Evolutionary conservation across 305 asterid species (phyloP).

Genomic region (Rubia balearica): DNA sequence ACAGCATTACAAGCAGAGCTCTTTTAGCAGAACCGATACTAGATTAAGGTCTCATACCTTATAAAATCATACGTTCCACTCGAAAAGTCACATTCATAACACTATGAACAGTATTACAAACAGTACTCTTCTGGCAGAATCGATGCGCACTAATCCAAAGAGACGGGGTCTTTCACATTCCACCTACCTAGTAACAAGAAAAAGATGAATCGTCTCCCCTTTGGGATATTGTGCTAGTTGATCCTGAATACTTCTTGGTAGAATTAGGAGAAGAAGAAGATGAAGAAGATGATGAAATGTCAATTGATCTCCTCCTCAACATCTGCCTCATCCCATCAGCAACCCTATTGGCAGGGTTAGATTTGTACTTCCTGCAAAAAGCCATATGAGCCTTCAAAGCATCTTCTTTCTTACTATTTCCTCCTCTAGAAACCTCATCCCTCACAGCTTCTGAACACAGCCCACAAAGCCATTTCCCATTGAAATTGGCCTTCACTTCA

Average conservation of each 20-base stretch:
- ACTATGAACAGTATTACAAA: neutral
- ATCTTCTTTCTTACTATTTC: constrained; percentile 34
- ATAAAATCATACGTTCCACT: neutral
- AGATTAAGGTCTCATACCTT: neutral
- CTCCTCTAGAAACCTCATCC: constrained; percentile 49
- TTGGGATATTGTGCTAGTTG: constrained; percentile 36
- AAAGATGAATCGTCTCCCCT: constrained; percentile 37
- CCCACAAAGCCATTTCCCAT: constrained; percentile 87
- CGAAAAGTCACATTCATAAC: neutral
- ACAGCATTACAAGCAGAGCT: neutral
- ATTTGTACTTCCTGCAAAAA: constrained; percentile 52
- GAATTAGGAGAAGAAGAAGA: constrained; percentile 10
- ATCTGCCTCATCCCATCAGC: constrained; percentile 89
- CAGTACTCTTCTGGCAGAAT: neutral
- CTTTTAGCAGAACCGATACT: neutral
- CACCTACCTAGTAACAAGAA: constrained; percentile 26
- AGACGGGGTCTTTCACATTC: neutral
- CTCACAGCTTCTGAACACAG: constrained; percentile 78
- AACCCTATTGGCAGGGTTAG: constrained; percentile 63
- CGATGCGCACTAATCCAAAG: neutral
- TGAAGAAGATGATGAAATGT: constrained; percentile 24
- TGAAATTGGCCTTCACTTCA: constrained; percentile 51
- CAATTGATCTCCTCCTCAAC: constrained; percentile 56
- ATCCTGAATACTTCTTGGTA: constrained; percentile 36
- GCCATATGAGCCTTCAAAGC: constrained; percentile 79